Conservation (phyloP, 148 eudicot genomes). For the Chenopodium suecicum region DNA sequence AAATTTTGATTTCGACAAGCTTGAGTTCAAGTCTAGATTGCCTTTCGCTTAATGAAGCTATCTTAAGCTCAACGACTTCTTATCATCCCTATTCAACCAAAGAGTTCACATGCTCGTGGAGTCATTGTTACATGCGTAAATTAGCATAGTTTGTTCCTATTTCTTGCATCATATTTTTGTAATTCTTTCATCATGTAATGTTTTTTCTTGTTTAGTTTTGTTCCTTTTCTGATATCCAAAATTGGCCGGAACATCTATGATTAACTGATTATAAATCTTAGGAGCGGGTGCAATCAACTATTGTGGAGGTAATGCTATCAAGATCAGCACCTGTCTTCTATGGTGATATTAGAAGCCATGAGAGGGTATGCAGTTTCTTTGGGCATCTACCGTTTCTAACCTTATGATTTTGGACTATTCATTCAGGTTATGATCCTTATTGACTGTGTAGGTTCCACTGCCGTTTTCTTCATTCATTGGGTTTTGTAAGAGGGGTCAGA, state of each 20-base stretch:
- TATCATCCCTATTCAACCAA: neutral
- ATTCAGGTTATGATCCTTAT: constrained; percentile 3
- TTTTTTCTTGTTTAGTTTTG: neutral
- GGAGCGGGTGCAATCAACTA: constrained; percentile 65
- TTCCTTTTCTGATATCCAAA: neutral
- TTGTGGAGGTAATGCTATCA: constrained; percentile 87
- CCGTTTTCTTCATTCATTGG: constrained; percentile 80
- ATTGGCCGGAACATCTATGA: neutral
- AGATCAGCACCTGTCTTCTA: constrained; percentile 76
- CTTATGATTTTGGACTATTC: neutral
- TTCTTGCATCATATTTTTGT: neutral
- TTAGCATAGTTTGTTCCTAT: neutral
- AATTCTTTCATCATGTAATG: neutral
- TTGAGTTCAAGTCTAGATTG: neutral
- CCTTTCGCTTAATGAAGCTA: neutral
- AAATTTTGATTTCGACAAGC: neutral
- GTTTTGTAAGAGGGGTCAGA: constrained; percentile 47
- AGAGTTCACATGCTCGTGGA: neutral
- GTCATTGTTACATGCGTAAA: neutral
- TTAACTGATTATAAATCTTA: constrained; percentile 21
- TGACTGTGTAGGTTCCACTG: constrained; percentile 56
- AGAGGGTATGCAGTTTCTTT: constrained; percentile 53
- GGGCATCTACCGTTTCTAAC: neutral
- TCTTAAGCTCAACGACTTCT: neutral
- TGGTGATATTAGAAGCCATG: constrained; percentile 94